phyloP scores from a whole-genome alignment of 805 yeast species.

The Phaffomyces antillensis region DNA sequence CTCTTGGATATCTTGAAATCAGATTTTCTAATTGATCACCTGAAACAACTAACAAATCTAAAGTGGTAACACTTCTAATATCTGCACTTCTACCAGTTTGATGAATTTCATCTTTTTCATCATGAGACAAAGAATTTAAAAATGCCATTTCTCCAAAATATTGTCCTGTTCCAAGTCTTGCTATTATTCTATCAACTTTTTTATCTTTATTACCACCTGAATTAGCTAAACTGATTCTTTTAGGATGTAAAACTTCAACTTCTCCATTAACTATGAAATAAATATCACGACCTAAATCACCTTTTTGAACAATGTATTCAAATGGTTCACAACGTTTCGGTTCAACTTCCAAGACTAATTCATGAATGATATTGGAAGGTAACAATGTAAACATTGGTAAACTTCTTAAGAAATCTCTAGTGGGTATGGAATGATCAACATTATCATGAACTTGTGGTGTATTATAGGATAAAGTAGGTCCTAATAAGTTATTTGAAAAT shows the following conservation, averaged over 20 bases:
- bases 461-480: not conserved
- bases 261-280: conserved; percentile 63
- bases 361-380: conserved; percentile 54
- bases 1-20: conserved; percentile 49
- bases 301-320: conserved; percentile 53
- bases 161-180: conserved; percentile 53
- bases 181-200: conserved; percentile 37
- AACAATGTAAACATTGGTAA: conserved; percentile 52
- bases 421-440: conserved; percentile 48
- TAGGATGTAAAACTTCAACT: conserved; percentile 53
- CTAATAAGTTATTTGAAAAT: not conserved
- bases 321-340: conserved; percentile 46
- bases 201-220: conserved; percentile 14
- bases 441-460: conserved; percentile 26
- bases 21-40: conserved; percentile 47
- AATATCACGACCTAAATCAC: conserved; percentile 55
- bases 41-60: conserved; percentile 54
- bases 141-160: conserved; percentile 79
- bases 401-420: conserved; percentile 50
- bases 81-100: conserved; percentile 46
- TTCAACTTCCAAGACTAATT: conserved; percentile 57
- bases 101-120: not conserved
- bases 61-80: conserved; percentile 52
- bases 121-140: conserved; percentile 36
- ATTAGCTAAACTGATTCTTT: conserved; percentile 20